phyloP scores from a whole-genome alignment of 2,329 filamentous ascomycete species.

The Xylariomycetidae sp. region DNA sequence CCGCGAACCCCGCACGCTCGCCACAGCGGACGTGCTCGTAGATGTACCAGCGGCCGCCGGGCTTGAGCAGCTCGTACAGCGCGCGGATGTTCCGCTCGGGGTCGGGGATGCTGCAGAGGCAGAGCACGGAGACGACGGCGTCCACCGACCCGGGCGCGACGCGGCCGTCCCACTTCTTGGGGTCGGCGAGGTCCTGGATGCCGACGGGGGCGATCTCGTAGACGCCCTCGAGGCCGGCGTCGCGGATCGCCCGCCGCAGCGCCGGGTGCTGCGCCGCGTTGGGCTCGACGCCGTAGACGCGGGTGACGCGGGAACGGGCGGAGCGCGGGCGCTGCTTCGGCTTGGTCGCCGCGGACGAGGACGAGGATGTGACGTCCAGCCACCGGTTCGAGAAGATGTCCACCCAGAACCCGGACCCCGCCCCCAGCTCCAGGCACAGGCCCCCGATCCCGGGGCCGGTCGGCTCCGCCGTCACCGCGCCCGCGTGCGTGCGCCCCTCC shows the following conservation, averaged over 20 bases:
- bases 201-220: conserved; percentile 55
- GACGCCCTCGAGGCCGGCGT: conserved; percentile 46
- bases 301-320: conserved; percentile 27
- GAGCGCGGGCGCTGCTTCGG: background rate
- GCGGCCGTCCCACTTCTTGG: conserved; percentile 35
- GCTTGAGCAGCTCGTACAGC: conserved; percentile 52
- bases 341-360: background rate
- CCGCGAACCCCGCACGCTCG: no score
- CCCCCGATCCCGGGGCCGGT: conserved; percentile 38
- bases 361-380: background rate
- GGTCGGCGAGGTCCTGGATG: conserved; percentile 47
- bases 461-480: conserved; percentile 28
- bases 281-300: conserved; percentile 60
- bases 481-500: conserved; percentile 38
- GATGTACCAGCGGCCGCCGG: conserved; percentile 56
- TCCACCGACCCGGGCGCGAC: conserved; percentile 47
- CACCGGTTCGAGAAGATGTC: conserved; percentile 36
- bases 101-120: conserved; percentile 58
- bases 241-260: conserved; percentile 40
- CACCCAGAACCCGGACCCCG: conserved; percentile 56
- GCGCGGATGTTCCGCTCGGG: conserved; percentile 48
- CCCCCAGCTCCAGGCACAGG: conserved; percentile 55
- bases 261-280: conserved; percentile 46
- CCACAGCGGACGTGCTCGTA: conserved; percentile 57
- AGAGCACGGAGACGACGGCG: conserved; percentile 55